Evolutionary conservation across 768 basidiomycete genomes (phyloP), one percentile per base, ranked within the genome.

Genomic region (Crassisporium funariophilum): DNA sequence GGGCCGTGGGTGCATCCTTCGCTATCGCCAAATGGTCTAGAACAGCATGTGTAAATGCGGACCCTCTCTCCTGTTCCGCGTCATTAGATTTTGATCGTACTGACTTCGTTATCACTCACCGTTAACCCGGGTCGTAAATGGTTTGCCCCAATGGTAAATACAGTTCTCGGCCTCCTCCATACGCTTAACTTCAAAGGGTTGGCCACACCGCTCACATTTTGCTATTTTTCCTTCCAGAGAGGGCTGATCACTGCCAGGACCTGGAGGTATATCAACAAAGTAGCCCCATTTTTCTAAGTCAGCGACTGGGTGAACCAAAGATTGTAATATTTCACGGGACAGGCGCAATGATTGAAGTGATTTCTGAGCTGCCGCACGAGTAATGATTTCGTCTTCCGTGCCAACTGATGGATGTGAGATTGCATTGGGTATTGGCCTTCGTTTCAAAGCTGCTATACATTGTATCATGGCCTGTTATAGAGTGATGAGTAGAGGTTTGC

Each of bases 71-170:
- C 88, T 89, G 45, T 15, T 15, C 13, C n/a, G 37, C 7, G 11
- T 38, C 23, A 47, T 10, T 21, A 12, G 31, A 20, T 33, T 42
- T 52, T 46, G 10, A 50, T 41, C 42, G 17, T 49, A 39, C 21
- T 36, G n/a, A 40, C 19, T n/a, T 13, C 13, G 15, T 45, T 7
- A 39, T 20, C 11, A 62, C 77, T 54, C 58, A 85, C 93, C 94
- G 39, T 83, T 82, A 25, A 84, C 73, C 19, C 76, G 78, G 39
- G 73, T 78, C 4, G 73, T 81, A 52, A 78, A 78, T 0, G 80
- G 71, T 56, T 77, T 84, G 0, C 93, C 95, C 86, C 88, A 93
- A 65, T 98, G 95, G 61, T 81, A 85, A 0, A 74, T 67, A 62
- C 95, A 98, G 53, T 86, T 77, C 2, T 70, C 69, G 11, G 78